Evolutionary conservation across 75 land plant genomes (phyloP), one percentile per base, ranked within the genome.

Genomic region (Picea sitchensis): DNA sequence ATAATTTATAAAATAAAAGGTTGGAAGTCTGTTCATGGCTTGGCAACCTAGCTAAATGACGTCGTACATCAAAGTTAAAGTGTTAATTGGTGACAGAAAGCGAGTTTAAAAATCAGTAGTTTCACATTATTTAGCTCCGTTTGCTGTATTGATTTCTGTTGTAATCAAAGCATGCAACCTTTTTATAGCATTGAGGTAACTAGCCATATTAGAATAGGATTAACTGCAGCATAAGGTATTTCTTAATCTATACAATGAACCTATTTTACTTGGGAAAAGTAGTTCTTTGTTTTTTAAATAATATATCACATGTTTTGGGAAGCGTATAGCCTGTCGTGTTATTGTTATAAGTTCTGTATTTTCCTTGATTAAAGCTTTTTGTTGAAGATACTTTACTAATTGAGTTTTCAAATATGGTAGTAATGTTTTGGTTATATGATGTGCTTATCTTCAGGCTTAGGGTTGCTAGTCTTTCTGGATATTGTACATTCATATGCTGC

Each of bases 401-500:
- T 20, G 41, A 44, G 4, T 41, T 71, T 12, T 44, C 20, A 41
- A 23, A 71, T 41, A 71, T 38, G 20, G 13, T 14, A n/a, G 17
- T 9, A 21, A 47, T 41, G 74, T 20, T 20, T 32, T 71, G 74
- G 44, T 71, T 44, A 41, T n/a, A 71, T 20, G 20, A 15, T 26
- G 23, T 80, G 18, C 36, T 72, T 51, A 14, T 81, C 74, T 79
- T 64, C 89, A 97, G 99, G 99, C 20, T 83, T 88, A 65, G 98
- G 96, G 38, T 75, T 98, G 82, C 80, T 93, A 58, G 98, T 98
- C 51, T 87, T 95, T 59, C 75, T 98, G 85, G 99, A 98, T 76
- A 90, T 98, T 80, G 94, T 93, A 44, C 99, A 98, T 80, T 98
- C 99, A 4, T 94, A 98, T 84, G 88, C 98, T 59, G 92, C 99